Conservation (phyloP, 306 rosid genomes). For the Elaeagnus macrophylla region DNA sequence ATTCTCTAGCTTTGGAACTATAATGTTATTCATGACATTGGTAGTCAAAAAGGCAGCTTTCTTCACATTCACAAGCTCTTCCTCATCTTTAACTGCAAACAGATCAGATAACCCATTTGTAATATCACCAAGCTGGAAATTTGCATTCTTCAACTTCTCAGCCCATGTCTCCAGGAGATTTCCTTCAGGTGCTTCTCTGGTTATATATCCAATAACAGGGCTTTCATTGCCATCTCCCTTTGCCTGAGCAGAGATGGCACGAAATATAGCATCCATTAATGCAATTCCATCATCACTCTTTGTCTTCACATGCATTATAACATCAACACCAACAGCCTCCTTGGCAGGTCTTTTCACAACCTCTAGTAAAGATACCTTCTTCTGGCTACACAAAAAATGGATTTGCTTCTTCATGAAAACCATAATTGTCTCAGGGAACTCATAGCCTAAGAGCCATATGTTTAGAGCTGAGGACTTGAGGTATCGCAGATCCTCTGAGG, state of each 20-base stretch:
- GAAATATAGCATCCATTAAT: constrained; percentile 61
- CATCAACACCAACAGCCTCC: constrained; percentile 67
- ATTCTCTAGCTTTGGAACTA: constrained; percentile 78
- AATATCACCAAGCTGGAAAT: constrained; percentile 48
- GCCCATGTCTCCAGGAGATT: constrained; percentile 68
- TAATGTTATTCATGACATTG: constrained; percentile 67
- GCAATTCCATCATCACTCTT: constrained; percentile 70
- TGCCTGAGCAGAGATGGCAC: constrained; percentile 47
- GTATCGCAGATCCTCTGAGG: constrained; percentile 86
- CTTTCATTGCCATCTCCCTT: constrained; percentile 47
- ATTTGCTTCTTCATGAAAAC: constrained; percentile 75
- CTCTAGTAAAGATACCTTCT: constrained; percentile 75
- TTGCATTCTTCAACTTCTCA: constrained; percentile 50
- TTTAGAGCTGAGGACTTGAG: constrained; percentile 78
- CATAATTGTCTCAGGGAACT: constrained; percentile 89
- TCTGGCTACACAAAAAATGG: constrained; percentile 76
- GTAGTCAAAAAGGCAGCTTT: constrained; percentile 76
- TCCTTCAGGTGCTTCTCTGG: constrained; percentile 87
- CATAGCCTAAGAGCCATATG: constrained; percentile 81
- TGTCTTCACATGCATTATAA: constrained; percentile 66
- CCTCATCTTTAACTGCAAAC: constrained; percentile 58
- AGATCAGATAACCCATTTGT: constrained; percentile 67
- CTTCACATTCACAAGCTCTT: constrained; percentile 63
- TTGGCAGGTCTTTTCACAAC: constrained; percentile 53
- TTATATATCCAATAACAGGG: constrained; percentile 57